Conservation (phyloP, 805 yeast genomes). For the Priceomyces fermenticarens region DNA sequence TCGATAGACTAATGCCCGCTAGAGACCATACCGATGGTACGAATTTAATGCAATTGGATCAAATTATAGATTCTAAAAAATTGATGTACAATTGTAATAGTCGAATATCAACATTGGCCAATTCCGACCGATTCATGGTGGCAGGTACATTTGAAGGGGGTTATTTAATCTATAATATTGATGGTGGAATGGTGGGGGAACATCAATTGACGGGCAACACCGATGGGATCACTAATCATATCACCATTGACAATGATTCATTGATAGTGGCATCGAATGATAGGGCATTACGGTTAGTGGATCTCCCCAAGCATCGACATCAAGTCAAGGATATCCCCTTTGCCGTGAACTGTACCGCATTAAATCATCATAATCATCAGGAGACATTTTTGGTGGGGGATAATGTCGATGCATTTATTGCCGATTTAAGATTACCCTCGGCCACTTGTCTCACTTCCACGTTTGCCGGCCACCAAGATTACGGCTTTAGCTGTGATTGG, state of each 20-base stretch:
- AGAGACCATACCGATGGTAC: conserved; percentile 7
- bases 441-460: conserved; percentile 11
- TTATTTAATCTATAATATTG: conserved; percentile 35
- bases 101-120: conserved; percentile 47
- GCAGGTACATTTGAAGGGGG: conserved; percentile 59
- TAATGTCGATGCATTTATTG: conserved; percentile 35
- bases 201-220: conserved; percentile 37
- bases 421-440: conserved; percentile 38
- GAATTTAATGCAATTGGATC: conserved; percentile 31
- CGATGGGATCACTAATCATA: conserved; percentile 54
- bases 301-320: conserved; percentile 21
- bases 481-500: conserved; percentile 63
- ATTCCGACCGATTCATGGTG: conserved; percentile 39
- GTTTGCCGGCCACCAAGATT: conserved; percentile 51
- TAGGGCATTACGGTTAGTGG: conserved; percentile 37
- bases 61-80: conserved; percentile 35
- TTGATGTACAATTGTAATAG: conserved; percentile 28
- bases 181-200: conserved; percentile 26
- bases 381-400: conserved; percentile 53
- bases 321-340: conserved; percentile 30
- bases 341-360: conserved; percentile 50
- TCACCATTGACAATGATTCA: conserved; percentile 29
- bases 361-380: conserved; percentile 35
- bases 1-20: conserved; percentile 34
- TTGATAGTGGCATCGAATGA: conserved; percentile 53